Evolutionary conservation across 495 filamentous ascomycete genomes (phyloP), one percentile per base, ranked within the genome.

Genomic region (Delitschia confertaspora): DNA sequence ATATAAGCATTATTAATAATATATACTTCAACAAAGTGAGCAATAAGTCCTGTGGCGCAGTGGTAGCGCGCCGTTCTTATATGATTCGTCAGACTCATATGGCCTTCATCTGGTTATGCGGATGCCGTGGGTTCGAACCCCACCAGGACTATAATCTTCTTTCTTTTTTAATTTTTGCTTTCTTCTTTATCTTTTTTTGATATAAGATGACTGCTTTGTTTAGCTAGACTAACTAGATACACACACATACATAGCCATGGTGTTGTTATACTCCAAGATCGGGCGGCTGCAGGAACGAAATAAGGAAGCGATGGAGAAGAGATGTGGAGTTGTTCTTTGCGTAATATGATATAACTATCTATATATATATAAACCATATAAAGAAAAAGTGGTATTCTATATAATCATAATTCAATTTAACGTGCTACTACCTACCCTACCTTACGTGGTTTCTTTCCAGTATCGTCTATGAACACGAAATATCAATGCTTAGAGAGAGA

Each of bases 1-100:
- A n/a, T n/a, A n/a, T n/a, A n/a, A n/a, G n/a, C n/a, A n/a, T n/a
- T n/a, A n/a, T n/a, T n/a, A n/a, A n/a, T n/a, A 36, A 36, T 3
- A 5, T 36, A 10, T 19, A 17, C 33, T 36, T 36, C 17, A 14
- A 36, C 17, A 16, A 14, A 16, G 18, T 17, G 11, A 20, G 11
- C 3, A 36, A 36, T 24, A 44, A 53, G 42, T 47, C 49, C 49
- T 53, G 49, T 53, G 49, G 49, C 49, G 49, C 49, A 51, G 53
- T 56, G 53, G 53, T 56, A 56, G 53, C 53, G 53, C 53, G 53
- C 53, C 53, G 53, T 56, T 56, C 53, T 56, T 56, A 56, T 56
- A 56, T 38, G 47, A 35, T 21, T 56, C 53, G 53, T 56, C 47
- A 56, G 53, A 56, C 23, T 48, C 38, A 38, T 56, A 56, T 56